Percentiles rank a stretch among this genome's conserved stretches.
These are phyloP conservation scores for Termitomyces sp. DNA, from an alignment of 1,284 basidiomycete genomes.

Conservation along the genomic window DNA sequence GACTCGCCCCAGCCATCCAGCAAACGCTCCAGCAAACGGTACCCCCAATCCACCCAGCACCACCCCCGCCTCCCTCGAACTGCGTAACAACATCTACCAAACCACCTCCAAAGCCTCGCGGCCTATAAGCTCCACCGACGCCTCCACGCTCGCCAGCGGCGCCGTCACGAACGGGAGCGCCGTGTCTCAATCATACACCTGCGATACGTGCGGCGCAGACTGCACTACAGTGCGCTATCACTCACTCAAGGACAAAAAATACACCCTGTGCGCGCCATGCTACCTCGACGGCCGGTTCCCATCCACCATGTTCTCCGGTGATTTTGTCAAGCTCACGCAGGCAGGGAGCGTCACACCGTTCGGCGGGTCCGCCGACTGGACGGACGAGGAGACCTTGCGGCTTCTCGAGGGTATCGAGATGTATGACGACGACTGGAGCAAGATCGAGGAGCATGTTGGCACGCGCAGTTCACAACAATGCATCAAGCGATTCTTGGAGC, in stretches of 20 bases:
- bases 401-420: constrained; percentile 96
- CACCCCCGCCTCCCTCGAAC: constrained; percentile 73
- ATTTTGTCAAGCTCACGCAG: constrained; percentile 88
- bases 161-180: constrained; percentile 50
- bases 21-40: constrained; percentile 47
- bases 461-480: constrained; percentile 92
- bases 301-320: constrained; percentile 92
- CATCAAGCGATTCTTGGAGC: constrained; percentile 90
- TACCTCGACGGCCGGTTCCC: constrained; percentile 98
- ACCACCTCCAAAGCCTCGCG: constrained; percentile 81
- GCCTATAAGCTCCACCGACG: constrained; percentile 59
- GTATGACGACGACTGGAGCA: constrained; percentile 96
- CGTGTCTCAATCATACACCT: constrained; percentile 53
- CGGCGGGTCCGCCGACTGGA: constrained; percentile 66
- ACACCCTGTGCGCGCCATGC: constrained; percentile 85
- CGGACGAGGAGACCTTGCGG: constrained; percentile 85
- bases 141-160: constrained; percentile 54
- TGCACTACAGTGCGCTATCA: constrained; percentile 89
- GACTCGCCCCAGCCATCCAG: constrained; percentile 52
- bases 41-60: constrained; percentile 34
- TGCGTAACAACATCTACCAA: constrained; percentile 85
- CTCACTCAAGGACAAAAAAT: constrained; percentile 88
- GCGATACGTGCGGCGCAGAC: constrained; percentile 93
- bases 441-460: constrained; percentile 88
- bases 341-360: constrained; percentile 36